These are phyloP conservation scores for Chlorella ohadii DNA, from an alignment of 139 green algal genomes.

Conservation along the genomic window DNA sequence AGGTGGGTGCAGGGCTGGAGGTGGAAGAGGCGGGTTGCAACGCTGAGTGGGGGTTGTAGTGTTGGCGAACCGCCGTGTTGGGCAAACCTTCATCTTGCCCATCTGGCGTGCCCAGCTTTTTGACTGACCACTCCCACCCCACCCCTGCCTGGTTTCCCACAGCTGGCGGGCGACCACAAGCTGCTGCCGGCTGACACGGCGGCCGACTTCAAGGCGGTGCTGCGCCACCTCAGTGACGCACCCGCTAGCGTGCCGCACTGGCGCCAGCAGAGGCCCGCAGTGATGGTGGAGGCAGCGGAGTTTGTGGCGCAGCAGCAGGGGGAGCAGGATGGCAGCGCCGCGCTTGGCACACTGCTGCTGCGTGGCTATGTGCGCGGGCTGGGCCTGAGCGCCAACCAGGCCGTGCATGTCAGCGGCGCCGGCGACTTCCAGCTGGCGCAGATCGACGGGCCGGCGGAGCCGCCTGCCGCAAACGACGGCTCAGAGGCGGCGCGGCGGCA, in stretches of 20 bases:
- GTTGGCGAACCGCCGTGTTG: too few relatives aligned
- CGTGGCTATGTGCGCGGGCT: slow-evolving; percentile 73
- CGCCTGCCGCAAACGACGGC: slow-evolving; percentile 19
- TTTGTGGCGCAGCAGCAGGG: slow-evolving; percentile 34
- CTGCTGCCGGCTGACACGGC: slow-evolving; percentile 60
- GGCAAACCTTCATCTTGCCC: too few relatives aligned
- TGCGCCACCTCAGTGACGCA: slow-evolving; percentile 74
- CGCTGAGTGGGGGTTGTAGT: too few relatives aligned
- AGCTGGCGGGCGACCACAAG: slow-evolving; percentile 67
- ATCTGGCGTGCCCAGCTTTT: too few relatives aligned
- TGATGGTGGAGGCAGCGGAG: slow-evolving; percentile 72
- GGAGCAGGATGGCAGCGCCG: background rate
- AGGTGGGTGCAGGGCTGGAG: slow-evolving; percentile 36
- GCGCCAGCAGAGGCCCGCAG: slow-evolving; percentile 72
- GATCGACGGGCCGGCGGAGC: slow-evolving; percentile 63
- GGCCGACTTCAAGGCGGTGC: slow-evolving; percentile 65
- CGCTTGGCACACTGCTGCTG: slow-evolving; percentile 40
- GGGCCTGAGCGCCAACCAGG: slow-evolving; percentile 79
- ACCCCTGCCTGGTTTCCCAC: background rate
- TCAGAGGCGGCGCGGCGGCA: background rate
- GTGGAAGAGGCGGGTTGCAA: background rate
- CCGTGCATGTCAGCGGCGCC: slow-evolving; percentile 76
- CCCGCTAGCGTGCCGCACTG: slow-evolving; percentile 65
- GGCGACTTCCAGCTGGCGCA: slow-evolving; percentile 83
- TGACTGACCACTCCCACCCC: too few relatives aligned